A percentile compares a stretch with the other conserved stretches of the same genome.
Conservation (phyloP, 805 yeast genomes). For the baker's yeast (Saccharomyces cerevisiae) region DNA sequence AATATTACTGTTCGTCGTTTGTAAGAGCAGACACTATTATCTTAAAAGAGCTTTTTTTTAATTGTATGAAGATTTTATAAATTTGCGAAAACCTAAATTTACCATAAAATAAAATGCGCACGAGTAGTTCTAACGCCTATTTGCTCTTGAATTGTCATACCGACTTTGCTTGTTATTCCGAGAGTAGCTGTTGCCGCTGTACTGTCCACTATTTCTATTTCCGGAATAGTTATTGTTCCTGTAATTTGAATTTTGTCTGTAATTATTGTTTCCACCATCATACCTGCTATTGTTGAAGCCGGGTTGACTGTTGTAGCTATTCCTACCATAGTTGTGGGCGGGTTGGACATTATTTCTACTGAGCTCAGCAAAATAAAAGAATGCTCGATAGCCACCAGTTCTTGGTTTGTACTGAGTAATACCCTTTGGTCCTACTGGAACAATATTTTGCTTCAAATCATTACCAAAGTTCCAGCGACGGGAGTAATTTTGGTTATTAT, state of each 20-base stretch:
- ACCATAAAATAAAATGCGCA: not conserved
- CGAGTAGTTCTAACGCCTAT: not conserved
- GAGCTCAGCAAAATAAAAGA: slow-evolving; percentile 30
- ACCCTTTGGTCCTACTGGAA: slow-evolving; percentile 43
- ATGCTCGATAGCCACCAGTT: slow-evolving; percentile 44
- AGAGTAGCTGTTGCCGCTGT: not conserved
- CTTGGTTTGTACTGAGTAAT: slow-evolving; percentile 39
- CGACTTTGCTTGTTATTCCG: not conserved
- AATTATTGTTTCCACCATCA: not conserved
- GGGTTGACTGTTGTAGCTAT: not conserved
- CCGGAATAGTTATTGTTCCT: not conserved
- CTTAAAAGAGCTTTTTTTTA: not conserved
- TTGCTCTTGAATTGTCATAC: not conserved
- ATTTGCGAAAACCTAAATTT: not conserved
- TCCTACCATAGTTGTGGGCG: not conserved
- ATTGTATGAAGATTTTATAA: not conserved
- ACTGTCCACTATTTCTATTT: not conserved
- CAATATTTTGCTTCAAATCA: slow-evolving; percentile 34
- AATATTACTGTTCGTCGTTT: not conserved
- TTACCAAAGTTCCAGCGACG: slow-evolving; percentile 26
- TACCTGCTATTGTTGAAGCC: slow-evolving; percentile 11
- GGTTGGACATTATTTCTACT: slow-evolving; percentile 2
- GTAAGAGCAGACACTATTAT: not conserved
- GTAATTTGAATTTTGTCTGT: not conserved
- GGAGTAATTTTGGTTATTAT: slow-evolving; percentile 29